phyloP scores from a whole-genome alignment of 106 monocot genomes.

The Amphibolis antarctica region DNA sequence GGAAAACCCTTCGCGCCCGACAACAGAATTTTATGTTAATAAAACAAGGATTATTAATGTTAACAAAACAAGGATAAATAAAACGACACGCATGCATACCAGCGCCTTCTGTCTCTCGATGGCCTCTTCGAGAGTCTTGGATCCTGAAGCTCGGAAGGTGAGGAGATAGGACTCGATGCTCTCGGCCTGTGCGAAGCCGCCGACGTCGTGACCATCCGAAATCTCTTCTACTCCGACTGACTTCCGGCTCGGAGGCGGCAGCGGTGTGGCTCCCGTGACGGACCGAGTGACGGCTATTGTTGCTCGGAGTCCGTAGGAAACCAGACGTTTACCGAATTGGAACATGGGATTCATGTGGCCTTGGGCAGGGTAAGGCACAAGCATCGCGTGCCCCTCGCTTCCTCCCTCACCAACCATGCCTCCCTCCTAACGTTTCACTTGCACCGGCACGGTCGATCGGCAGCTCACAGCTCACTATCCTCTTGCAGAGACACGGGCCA shows the following conservation, averaged over 20 bases:
- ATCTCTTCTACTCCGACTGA: neutral
- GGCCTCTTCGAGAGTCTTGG: neutral
- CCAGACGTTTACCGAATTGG: constrained; percentile 18
- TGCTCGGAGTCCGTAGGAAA: neutral
- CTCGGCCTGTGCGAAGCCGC: constrained; percentile 3
- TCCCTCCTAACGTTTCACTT: neutral
- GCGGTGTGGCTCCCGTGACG: neutral
- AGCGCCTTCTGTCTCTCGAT: neutral
- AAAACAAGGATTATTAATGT: too few relatives aligned
- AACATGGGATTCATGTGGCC: constrained; percentile 22
- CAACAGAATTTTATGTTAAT: neutral
- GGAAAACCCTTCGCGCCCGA: neutral
- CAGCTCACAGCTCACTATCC: too few relatives aligned
- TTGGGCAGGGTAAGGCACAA: constrained; percentile 13
- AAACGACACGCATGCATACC: neutral
- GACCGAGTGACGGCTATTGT: constrained; percentile 10
- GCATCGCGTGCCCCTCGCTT: constrained; percentile 3
- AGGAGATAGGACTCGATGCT: constrained; percentile 1
- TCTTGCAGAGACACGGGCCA: too few relatives aligned
- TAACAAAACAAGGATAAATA: neutral
- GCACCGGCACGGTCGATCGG: too few relatives aligned
- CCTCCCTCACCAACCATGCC: neutral
- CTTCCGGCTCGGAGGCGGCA: neutral
- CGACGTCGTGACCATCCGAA: constrained; percentile 13
- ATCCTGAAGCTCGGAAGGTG: neutral